Evolutionary conservation across 2,329 filamentous ascomycete species (phyloP), one percentile per base, ranked within the genome.

Genomic region (Calonectria fujianensis): DNA sequence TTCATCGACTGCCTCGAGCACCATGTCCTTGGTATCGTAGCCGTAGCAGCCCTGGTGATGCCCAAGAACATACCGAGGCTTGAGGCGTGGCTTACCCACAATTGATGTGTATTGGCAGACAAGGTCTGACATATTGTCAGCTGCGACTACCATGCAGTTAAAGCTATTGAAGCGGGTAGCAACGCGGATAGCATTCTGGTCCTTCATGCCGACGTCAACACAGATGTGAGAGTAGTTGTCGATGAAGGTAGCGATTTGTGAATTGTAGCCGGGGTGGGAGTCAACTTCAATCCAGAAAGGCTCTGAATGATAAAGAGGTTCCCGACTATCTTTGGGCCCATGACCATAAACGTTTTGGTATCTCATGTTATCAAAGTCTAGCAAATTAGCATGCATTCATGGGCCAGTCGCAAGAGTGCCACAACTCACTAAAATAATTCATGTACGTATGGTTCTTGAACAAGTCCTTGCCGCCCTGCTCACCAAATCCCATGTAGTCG

Each of bases 161-260:
- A 71, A 71, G 45, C 45, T 65, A 13, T 63, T 63, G 13, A 71
- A 71, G 6, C 69, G 69, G 5, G 69, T 71, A 18, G 69, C 69
- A 14, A 71, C 69, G 6, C 69, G 59, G n/a, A 71, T 57, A 7
- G 61, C 64, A 27, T 48, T 66, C 4, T 63, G 52, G 18, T 54
- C 24, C 20, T 32, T 54, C 52, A 66, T 71, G 7, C 69, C 69
- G 13, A 71, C 59, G 27, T 71, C 69, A 9, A 71, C 32, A 18
- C 59, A 63, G 29, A 71, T 63, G 41, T 71, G 69, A 14, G 69
- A 71, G 48, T 71, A 71, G 16, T 71, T 71, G 10, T 71, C 69
- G 5, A 71, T 63, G 39, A 71, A 54, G 2, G 64, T 48, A 9
- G 59, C 61, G 1, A 63, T 37, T 27, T 66, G 59, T 6, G 64